A percentile compares a stretch with the other conserved stretches of the same genome.
phyloP scores from a whole-genome alignment of 23 red algal genomes.

The Gracilaria domingensis region DNA sequence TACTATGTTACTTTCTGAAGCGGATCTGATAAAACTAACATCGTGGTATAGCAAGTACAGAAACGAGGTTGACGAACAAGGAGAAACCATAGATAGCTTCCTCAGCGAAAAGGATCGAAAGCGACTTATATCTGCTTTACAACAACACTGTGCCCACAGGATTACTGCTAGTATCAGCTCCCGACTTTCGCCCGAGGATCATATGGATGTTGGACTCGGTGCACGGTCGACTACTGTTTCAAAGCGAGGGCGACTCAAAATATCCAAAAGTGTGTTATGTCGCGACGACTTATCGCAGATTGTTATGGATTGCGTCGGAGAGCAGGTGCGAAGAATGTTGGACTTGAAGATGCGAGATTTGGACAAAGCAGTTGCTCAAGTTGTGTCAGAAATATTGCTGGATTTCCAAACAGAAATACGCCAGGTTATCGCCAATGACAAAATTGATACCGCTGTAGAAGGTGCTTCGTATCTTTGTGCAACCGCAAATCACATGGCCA shows the following conservation, averaged over 20 bases:
- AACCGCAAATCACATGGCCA: conserved; percentile 71
- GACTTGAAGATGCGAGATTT: conserved; percentile 59
- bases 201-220: background rate
- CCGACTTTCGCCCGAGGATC: conserved; percentile 3
- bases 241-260: background rate
- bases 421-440: conserved; percentile 41
- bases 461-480: conserved; percentile 47
- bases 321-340: conserved; percentile 54
- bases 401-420: conserved; percentile 58
- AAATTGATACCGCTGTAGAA: conserved; percentile 29
- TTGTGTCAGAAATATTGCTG: conserved; percentile 33
- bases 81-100: conserved; percentile 59
- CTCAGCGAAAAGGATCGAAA: conserved; percentile 49
- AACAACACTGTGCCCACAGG: conserved; percentile 57
- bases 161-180: conserved; percentile 33
- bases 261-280: conserved; percentile 14
- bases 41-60: conserved; percentile 66
- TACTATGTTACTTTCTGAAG: conserved; percentile 61
- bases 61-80: conserved; percentile 62
- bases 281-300: conserved; percentile 45
- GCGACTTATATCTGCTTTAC: conserved; percentile 60
- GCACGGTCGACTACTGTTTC: background rate
- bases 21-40: conserved; percentile 56
- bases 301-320: conserved; percentile 39
- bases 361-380: conserved; percentile 64